Base-by-base conservation (phyloP, 352 stramenopile species). In the Globisporangium uncinulatum region DNA sequence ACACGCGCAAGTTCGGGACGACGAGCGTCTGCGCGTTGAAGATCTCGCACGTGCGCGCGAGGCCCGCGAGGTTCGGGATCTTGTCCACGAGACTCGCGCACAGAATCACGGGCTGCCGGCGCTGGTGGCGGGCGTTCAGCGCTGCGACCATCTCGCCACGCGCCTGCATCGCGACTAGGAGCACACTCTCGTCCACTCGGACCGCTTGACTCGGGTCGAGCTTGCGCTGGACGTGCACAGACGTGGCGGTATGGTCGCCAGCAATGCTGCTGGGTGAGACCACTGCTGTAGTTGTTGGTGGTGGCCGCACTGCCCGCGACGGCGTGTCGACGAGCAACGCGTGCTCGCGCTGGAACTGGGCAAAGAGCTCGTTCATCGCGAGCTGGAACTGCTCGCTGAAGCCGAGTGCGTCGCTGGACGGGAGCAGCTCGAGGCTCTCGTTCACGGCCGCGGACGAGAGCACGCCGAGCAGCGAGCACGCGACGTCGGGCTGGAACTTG, bases 41-140 rank as follows among this genome's bases (percentile, higher is more conserved):
- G 29, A 98, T 98, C 74, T 98, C 95, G 55, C 87, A 94, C 1
- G 94, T 98, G 44, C 95, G 77, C 44, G 92, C 91, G 7, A 98
- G 73, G 5, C 95, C 95, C 14, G 85, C 95, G 17, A 98, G 65
- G 69, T 98, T 98, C 13, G 95, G 92, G 36, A 97, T 73, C 72
- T 98, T 98, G 71, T 98, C 92, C 8, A 98, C 84, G 19, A 98
- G 79, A 34, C 78, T 89, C 15, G 83, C 83, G 48, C 83, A 94
- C 65, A 94, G 66, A 42, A 94, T 89, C 36, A 92, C 69, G 0
- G 73, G 72, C 64, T 92, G 79, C 9, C 81, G 75, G 13, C 63
- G 65, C 15, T 63, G 64, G 60, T 81, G 67, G 45, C 74, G 72
- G n/a, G 66, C 65, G 61, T 87, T 86, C 15, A 79, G 43, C 3